Conservation (phyloP, 331 rosid genomes). For the Telfairia occidentalis region DNA sequence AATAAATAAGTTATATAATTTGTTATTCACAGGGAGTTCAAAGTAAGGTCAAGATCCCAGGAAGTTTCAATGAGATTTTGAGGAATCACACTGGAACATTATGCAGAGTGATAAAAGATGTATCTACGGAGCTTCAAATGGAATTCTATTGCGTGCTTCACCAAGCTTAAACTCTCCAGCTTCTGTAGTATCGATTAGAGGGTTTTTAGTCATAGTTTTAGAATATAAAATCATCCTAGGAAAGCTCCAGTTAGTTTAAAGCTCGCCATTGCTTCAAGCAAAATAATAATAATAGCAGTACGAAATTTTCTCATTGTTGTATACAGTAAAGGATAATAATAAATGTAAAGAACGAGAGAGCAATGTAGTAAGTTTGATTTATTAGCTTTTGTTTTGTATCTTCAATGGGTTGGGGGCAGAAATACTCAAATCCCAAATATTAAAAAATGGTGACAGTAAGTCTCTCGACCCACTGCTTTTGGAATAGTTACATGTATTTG, state of each 20-base stretch:
- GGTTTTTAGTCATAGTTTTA: background rate
- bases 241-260: background rate
- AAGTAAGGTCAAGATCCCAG: conserved; percentile 5
- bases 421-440: background rate
- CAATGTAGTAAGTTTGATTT: background rate
- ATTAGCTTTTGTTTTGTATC: background rate
- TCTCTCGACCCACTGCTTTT: background rate
- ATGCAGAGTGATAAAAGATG: background rate
- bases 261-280: background rate
- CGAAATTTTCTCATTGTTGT: background rate
- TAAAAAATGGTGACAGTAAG: background rate
- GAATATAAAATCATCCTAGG: background rate
- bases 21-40: conserved; percentile 6
- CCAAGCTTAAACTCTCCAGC: conserved; percentile 8
- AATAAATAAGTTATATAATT: background rate
- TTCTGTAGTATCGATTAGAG: background rate
- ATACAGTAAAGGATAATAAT: background rate
- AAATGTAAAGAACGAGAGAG: background rate
- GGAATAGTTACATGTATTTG: background rate
- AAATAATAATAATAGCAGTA: background rate
- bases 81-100: background rate
- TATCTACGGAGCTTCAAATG: background rate
- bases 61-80: background rate
- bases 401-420: background rate
- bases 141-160: background rate